Evolutionary conservation across 163 green algal genomes (phyloP), one percentile per base, ranked within the genome.

Genomic region (Volvox carteri): DNA sequence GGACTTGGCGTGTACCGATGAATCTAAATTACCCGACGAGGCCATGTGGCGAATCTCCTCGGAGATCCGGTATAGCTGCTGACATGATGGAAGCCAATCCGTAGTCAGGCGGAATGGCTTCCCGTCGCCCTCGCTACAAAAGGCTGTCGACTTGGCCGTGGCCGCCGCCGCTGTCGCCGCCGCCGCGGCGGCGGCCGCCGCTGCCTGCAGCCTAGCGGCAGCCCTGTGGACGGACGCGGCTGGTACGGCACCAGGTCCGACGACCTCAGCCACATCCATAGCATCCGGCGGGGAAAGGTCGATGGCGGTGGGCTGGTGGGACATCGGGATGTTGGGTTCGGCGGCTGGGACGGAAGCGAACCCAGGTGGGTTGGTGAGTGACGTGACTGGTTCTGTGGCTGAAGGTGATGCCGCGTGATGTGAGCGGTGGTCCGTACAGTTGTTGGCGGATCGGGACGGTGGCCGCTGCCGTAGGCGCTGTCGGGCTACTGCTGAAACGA

Each of bases 21-120:
- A 9, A 16, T 77, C 67, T 12, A 77, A 35, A 41, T 23, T 8
- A 5, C 70, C 25, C n/a, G 75, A 84, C 33, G 75, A 52, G 48
- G 30, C 46, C 75, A 84, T 84, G 30, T 84, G 75, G 48, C 75
- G 75, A 16, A 84, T 70, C 75, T 84, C 81, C 68, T 88, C 83
- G 50, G 35, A 75, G 67, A 88, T 88, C 48, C 83, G 83, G 67
- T 88, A 88, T 37, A 88, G 83, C 30, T 4, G 1, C 19, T 54
- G 12, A 8, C 16, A 14, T 5, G 65, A 18, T 5, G 18, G n/a
- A 6, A 78, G 33, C 81, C 83, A 81, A 52, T 88, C 83, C 33
- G 44, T 62, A 8, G 68, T 88, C 2, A 88, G 68, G 5, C 48
- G 42, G 37, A 88, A 88, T 23, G 68, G 39, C 68, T 74, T 81